A percentile compares a stretch with the other conserved stretches of the same genome.
Evolutionary conservation across 192 early-diverging fungal species (phyloP).

Genomic region (Dissophora globulifera): DNA sequence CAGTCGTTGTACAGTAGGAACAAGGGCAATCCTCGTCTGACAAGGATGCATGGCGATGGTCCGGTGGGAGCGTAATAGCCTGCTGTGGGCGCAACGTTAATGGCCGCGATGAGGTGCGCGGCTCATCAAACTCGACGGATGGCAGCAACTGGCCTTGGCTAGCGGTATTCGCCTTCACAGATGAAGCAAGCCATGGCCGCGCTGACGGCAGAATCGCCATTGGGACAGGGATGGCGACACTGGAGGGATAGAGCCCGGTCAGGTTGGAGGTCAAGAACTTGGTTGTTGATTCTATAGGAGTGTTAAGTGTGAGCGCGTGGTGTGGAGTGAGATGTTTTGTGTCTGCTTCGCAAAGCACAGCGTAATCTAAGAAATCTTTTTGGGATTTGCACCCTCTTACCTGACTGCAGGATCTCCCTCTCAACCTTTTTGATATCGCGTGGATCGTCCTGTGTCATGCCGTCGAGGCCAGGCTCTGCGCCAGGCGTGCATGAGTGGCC

Average conservation of each 20-base stretch:
- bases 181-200: slow-evolving; percentile 3
- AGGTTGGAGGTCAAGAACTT: slow-evolving; percentile 33
- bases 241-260: slow-evolving; percentile 31
- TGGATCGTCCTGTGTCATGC: slow-evolving; percentile 16
- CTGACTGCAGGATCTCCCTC: slow-evolving; percentile 36
- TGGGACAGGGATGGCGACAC: slow-evolving; percentile 18
- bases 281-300: slow-evolving; percentile 24
- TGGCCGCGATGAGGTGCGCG: not conserved
- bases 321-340: too few relatives aligned
- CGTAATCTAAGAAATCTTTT: too few relatives aligned
- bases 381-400: not conserved
- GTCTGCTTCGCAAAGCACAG: too few relatives aligned
- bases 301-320: too few relatives aligned
- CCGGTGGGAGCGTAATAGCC: slow-evolving; percentile 11
- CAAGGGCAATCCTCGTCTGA: slow-evolving; percentile 29
- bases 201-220: slow-evolving; percentile 28
- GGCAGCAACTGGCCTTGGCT: too few relatives aligned
- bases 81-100: slow-evolving; percentile 9
- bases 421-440: slow-evolving; percentile 38
- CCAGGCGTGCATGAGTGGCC: not conserved
- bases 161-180: too few relatives aligned
- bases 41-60: slow-evolving; percentile 14
- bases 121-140: too few relatives aligned
- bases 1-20: slow-evolving; percentile 16
- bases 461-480: slow-evolving; percentile 4